Evolutionary conservation across 2,329 filamentous ascomycete species (phyloP).

Genomic region (Botrytis galanthina): DNA sequence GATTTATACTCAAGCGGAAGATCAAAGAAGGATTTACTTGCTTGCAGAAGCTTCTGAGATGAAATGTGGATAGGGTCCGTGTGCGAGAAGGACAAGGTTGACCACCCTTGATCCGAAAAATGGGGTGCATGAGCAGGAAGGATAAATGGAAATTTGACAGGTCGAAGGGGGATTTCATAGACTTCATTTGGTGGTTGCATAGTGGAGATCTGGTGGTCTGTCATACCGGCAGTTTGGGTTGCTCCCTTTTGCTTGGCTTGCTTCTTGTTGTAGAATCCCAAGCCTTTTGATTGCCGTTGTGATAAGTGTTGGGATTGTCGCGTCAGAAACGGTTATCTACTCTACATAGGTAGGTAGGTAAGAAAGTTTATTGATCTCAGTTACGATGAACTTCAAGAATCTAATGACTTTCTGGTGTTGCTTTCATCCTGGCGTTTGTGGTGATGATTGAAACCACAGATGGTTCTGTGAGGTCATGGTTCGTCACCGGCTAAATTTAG

Average conservation of each 20-base stretch:
- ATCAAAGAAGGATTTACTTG: slow-evolving; percentile 31
- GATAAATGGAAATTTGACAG: slow-evolving; percentile 25
- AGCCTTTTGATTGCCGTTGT: background rate
- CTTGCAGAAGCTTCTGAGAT: slow-evolving; percentile 28
- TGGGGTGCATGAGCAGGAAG: slow-evolving; percentile 25
- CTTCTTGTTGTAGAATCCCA: background rate
- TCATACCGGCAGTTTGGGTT: background rate
- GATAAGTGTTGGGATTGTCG: background rate
- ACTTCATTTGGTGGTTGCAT: background rate
- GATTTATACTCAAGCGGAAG: slow-evolving; percentile 29
- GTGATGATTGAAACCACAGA: background rate
- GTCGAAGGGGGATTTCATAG: slow-evolving; percentile 13
- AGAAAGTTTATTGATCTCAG: background rate
- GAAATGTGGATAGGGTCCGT: slow-evolving; percentile 25
- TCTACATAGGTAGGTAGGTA: background rate
- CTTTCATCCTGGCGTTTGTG: background rate
- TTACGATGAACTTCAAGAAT: too few species aligned
- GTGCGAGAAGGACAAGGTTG: slow-evolving; percentile 25
- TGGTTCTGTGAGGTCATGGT: background rate
- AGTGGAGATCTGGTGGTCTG: background rate
- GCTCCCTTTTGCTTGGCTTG: background rate
- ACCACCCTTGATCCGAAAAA: slow-evolving; percentile 32
- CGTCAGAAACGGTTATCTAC: too few species aligned
- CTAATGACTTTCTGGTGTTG: background rate
- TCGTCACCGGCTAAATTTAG: background rate